Evolutionary conservation across 768 basidiomycete genomes (phyloP).

Genomic region (Serpula lacrymans): DNA sequence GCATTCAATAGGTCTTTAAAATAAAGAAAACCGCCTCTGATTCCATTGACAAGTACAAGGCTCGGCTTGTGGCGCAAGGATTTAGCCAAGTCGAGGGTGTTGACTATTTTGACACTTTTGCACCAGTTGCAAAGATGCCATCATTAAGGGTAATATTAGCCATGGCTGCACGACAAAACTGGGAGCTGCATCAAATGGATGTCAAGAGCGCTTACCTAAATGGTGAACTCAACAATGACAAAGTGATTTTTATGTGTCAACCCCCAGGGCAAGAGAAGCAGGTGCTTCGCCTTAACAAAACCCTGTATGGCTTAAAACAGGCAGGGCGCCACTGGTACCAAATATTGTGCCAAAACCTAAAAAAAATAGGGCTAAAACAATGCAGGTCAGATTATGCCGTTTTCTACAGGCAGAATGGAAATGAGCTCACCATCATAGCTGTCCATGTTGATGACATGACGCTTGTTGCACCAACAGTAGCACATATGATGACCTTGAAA

Average conservation of each 20-base stretch:
- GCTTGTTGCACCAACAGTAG: no score
- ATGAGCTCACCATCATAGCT: no score
- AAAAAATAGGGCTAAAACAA: constrained; percentile 7
- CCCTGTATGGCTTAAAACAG: constrained; percentile 24
- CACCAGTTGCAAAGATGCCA: no score
- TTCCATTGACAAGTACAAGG: constrained; percentile 30
- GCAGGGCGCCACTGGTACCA: constrained; percentile 17
- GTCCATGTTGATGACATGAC: no score
- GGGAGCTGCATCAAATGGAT: constrained; percentile 39
- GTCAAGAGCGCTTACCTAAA: constrained; percentile 41
- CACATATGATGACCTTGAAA: no score
- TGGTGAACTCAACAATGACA: constrained; percentile 30
- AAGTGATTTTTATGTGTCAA: constrained; percentile 40
- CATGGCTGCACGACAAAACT: constrained; percentile 27
- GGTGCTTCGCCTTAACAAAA: constrained; percentile 18
- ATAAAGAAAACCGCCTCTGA: constrained; percentile 32
- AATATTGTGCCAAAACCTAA: constrained; percentile 2
- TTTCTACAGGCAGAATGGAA: no score
- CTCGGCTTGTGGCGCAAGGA: constrained; percentile 37
- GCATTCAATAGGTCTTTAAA: no score
- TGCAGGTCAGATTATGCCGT: constrained; percentile 19
- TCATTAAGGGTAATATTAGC: no score
- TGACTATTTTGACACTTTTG: constrained; percentile 39
- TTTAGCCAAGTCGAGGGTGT: constrained; percentile 36
- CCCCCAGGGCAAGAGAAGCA: constrained; percentile 18